Evolutionary conservation across 768 basidiomycete species (phyloP).

Genomic region (Phaeolepiota aurea): DNA sequence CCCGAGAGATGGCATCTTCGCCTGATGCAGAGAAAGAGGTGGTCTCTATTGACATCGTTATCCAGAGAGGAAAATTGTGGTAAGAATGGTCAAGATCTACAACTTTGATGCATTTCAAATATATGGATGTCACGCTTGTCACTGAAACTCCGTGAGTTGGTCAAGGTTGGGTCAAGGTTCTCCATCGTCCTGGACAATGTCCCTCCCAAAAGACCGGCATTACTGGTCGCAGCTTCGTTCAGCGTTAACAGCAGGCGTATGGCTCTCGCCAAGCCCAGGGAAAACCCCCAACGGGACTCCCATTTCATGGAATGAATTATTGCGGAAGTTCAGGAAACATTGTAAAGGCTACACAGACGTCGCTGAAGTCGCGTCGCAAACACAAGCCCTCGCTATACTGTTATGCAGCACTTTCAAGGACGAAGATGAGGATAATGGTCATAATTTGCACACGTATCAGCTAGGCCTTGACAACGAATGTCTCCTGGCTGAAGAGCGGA

Average conservation of each 20-base stretch:
- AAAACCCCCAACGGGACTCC: conserved; percentile 42
- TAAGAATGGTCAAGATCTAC: no score
- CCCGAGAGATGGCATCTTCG: conserved; percentile 52
- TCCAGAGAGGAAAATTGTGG: no score
- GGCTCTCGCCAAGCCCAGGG: conserved; percentile 56
- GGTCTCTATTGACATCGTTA: conserved; percentile 5
- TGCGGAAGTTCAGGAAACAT: conserved; percentile 86
- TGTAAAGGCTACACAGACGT: conserved; percentile 53
- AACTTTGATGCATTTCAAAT: no score
- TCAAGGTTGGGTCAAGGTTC: no score
- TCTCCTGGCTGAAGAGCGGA: conserved; percentile 41
- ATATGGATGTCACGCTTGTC: not conserved
- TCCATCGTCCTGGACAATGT: not conserved
- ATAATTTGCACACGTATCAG: conserved; percentile 13
- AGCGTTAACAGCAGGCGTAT: conserved; percentile 66
- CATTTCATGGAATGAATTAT: conserved; percentile 69
- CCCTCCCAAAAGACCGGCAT: conserved; percentile 52
- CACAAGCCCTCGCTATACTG: conserved; percentile 53
- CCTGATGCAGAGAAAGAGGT: conserved; percentile 18
- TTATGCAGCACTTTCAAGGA: conserved; percentile 38
- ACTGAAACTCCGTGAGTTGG: no score
- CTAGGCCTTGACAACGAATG: conserved; percentile 51
- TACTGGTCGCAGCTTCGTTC: conserved; percentile 73
- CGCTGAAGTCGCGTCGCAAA: conserved; percentile 60
- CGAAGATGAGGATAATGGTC: conserved; percentile 46